These are phyloP conservation scores for Alternaria sp. DNA, from an alignment of 2,329 filamentous ascomycete species.

Conservation along the genomic window DNA sequence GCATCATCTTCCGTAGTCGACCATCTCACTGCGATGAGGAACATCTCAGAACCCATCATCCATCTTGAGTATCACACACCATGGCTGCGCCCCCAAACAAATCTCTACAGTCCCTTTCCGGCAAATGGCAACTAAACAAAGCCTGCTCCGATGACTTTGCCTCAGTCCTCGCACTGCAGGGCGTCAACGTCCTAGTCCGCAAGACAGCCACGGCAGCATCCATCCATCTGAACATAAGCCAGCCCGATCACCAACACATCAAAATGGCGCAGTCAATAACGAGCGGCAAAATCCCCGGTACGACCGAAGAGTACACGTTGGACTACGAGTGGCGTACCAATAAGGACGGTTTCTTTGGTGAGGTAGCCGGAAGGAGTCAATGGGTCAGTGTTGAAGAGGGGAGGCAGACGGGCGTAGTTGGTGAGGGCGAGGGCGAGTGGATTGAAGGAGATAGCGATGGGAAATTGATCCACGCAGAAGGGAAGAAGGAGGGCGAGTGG, in stretches of 20 bases:
- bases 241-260: conserved; percentile 13
- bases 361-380: conserved; percentile 15
- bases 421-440: conserved; percentile 7
- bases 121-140: conserved; percentile 19
- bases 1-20: not conserved
- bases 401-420: conserved; percentile 3
- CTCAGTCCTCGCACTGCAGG: conserved; percentile 18
- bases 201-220: conserved; percentile 17
- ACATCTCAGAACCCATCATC: not conserved
- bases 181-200: conserved; percentile 14
- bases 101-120: conserved; percentile 14
- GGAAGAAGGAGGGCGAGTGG: conserved; percentile 16
- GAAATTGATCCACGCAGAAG: conserved; percentile 14
- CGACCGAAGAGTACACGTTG: conserved; percentile 15
- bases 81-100: conserved; percentile 16
- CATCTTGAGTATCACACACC: not conserved
- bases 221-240: conserved; percentile 20
- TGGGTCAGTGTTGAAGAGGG: conserved; percentile 18
- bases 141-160: conserved; percentile 20
- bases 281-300: conserved; percentile 17
- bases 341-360: conserved; percentile 19
- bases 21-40: not conserved
- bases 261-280: conserved; percentile 17
- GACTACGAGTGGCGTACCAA: conserved; percentile 21
- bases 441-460: conserved; percentile 16